A percentile compares a stretch with the other conserved stretches of the same genome.
These are phyloP conservation scores for Terfezia boudieri DNA, from an alignment of 495 filamentous ascomycete species.

Conservation along the genomic window DNA sequence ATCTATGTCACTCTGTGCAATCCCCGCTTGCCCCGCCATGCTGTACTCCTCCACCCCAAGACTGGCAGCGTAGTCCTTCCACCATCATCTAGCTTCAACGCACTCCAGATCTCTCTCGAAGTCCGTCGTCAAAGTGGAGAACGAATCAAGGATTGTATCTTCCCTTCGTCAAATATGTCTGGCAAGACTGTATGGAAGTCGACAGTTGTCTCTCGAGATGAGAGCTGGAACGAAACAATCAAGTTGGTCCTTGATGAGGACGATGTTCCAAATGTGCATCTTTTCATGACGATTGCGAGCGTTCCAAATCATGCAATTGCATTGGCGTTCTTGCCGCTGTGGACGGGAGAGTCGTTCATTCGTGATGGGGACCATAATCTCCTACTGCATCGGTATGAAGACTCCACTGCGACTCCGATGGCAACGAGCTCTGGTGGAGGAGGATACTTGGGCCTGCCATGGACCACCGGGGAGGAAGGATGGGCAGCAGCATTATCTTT, in stretches of 20 bases:
- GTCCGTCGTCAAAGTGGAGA: slow-evolving; percentile 57
- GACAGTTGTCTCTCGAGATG: slow-evolving; percentile 50
- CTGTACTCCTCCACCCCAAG: slow-evolving; percentile 59
- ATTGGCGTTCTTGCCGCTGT: slow-evolving; percentile 77
- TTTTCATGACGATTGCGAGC: slow-evolving; percentile 75
- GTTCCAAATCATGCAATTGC: slow-evolving; percentile 71
- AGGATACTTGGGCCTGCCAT: slow-evolving; percentile 66
- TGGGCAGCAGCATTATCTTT: slow-evolving; percentile 13
- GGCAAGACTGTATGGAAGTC: slow-evolving; percentile 70
- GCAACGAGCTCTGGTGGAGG: slow-evolving; percentile 31
- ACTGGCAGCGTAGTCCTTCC: slow-evolving; percentile 49
- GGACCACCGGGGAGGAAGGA: slow-evolving; percentile 30
- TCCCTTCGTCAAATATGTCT: slow-evolving; percentile 53
- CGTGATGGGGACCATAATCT: slow-evolving; percentile 65
- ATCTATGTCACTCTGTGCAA: slow-evolving; percentile 77
- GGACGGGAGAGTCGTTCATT: slow-evolving; percentile 80
- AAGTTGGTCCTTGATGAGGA: slow-evolving; percentile 57
- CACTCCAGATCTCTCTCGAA: slow-evolving; percentile 75
- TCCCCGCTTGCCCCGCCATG: slow-evolving; percentile 50
- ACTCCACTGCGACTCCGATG: slow-evolving; percentile 38
- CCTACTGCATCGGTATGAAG: slow-evolving; percentile 73
- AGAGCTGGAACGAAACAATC: slow-evolving; percentile 71
- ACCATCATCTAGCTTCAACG: slow-evolving; percentile 35
- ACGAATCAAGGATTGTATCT: slow-evolving; percentile 69
- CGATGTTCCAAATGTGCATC: slow-evolving; percentile 62